Conservation (phyloP, 345 rosid species). For the Syzygium oleosum region DNA sequence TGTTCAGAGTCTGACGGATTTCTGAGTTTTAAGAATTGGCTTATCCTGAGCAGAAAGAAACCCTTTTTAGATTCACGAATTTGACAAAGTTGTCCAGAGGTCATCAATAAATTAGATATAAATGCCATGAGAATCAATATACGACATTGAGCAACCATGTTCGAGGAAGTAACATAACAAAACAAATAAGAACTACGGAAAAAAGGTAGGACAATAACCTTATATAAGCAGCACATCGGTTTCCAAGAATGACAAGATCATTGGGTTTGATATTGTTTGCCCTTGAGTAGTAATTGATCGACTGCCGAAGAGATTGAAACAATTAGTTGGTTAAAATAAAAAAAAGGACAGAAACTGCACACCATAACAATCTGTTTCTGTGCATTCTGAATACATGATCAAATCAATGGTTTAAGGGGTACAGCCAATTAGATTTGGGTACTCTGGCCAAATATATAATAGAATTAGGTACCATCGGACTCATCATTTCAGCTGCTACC, state of each 20-base stretch:
- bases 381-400: background rate
- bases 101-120: background rate
- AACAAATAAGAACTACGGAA: background rate
- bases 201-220: conserved; percentile 30
- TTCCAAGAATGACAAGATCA: conserved; percentile 72
- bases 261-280: conserved; percentile 65
- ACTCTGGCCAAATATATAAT: background rate
- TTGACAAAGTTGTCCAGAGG: background rate
- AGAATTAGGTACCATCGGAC: background rate
- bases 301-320: conserved; percentile 26
- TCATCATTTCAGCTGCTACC: background rate
- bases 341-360: background rate
- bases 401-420: background rate
- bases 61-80: conserved; percentile 3
- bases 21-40: conserved; percentile 65
- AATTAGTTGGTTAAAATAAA: background rate
- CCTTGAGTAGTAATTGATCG: conserved; percentile 63
- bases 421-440: background rate
- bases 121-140: background rate
- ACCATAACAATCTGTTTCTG: background rate
- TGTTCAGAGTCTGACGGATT: conserved; percentile 66
- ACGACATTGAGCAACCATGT: background rate
- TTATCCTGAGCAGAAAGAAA: conserved; percentile 44
- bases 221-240: conserved; percentile 75
- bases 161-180: background rate